Percentiles rank a stretch among this genome's conserved stretches.
These are phyloP conservation scores for Graphium sp. DNA, from an alignment of 2,329 filamentous ascomycete genomes.

Conservation along the genomic window DNA sequence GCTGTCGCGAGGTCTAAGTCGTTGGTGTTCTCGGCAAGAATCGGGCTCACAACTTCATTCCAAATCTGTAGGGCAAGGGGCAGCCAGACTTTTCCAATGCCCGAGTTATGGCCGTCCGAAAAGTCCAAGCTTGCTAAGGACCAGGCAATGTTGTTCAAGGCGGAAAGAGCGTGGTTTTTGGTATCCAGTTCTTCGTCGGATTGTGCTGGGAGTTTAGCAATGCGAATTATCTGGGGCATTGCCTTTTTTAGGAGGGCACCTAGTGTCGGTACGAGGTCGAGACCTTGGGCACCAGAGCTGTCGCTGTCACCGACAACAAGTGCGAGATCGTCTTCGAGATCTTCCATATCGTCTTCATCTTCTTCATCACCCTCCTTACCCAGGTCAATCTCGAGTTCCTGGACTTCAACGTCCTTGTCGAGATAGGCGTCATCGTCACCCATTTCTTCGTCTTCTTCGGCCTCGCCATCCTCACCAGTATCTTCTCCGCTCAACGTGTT, in stretches of 20 bases:
- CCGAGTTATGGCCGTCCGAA: conserved; percentile 30
- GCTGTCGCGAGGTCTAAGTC: conserved; percentile 44
- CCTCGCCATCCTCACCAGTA: conserved; percentile 19
- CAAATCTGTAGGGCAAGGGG: conserved; percentile 38
- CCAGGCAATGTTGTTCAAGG: conserved; percentile 53
- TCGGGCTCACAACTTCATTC: conserved; percentile 34
- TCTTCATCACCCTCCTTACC: conserved; percentile 17
- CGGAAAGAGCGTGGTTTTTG: conserved; percentile 36
- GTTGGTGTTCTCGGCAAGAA: conserved; percentile 42
- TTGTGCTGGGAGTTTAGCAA: conserved; percentile 20
- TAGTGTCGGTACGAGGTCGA: conserved; percentile 37
- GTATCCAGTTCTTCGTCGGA: conserved; percentile 25
- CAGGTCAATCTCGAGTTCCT: conserved; percentile 17
- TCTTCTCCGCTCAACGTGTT: conserved; percentile 27
- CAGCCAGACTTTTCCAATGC: conserved; percentile 35
- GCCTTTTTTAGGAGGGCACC: conserved; percentile 25
- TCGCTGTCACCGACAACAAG: conserved; percentile 36
- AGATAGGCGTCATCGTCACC: conserved; percentile 15
- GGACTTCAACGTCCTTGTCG: conserved; percentile 16
- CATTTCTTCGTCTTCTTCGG: conserved; percentile 15
- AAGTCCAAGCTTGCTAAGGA: conserved; percentile 46
- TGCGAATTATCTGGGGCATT: conserved; percentile 29
- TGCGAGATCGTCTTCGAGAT: conserved; percentile 38
- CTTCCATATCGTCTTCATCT: conserved; percentile 29
- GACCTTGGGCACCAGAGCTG: conserved; percentile 17